Percentiles rank a stretch among this genome's conserved stretches.
Evolutionary conservation across 2,329 filamentous ascomycete species (phyloP).

Genomic region (Diaporthe batatas): DNA sequence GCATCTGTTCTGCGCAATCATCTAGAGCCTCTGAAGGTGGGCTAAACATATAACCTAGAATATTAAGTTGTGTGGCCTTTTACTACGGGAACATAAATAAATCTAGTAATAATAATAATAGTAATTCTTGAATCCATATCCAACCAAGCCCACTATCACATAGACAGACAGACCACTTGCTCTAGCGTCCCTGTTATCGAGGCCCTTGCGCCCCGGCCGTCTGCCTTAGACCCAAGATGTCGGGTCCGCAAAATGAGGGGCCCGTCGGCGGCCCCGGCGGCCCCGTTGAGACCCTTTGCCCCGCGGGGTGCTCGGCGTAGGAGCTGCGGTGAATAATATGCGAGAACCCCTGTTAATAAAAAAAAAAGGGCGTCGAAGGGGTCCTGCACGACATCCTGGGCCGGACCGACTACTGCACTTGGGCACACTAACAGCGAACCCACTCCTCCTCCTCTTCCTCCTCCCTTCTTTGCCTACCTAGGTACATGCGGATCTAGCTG

Average conservation of each 20-base stretch:
- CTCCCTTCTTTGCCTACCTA: background rate
- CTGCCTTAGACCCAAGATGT: background rate
- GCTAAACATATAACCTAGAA: background rate
- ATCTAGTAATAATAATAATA: slow-evolving; percentile 25
- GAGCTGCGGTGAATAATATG: background rate
- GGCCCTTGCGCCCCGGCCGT: background rate
- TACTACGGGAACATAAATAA: slow-evolving; percentile 1
- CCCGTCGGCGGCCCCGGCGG: slow-evolving; percentile 15
- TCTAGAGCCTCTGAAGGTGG: background rate
- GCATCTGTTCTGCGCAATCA: background rate
- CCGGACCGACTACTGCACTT: background rate
- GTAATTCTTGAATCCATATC: background rate
- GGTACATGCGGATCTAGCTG: slow-evolving; percentile 30
- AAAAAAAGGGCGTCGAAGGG: background rate
- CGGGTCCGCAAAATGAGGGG: slow-evolving; percentile 2
- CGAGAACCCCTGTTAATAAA: slow-evolving; percentile 8
- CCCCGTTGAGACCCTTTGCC: background rate
- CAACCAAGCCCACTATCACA: background rate
- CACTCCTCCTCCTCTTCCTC: background rate
- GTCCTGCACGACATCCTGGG: slow-evolving; percentile 2
- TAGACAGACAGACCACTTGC: background rate
- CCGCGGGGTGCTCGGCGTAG: background rate
- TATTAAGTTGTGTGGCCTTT: background rate
- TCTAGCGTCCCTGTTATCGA: background rate
- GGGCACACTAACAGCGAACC: background rate